Evolutionary conservation across 345 rosid genomes (phyloP), one percentile per base, ranked within the genome.

Genomic region (Pseudoturritis turrita): DNA sequence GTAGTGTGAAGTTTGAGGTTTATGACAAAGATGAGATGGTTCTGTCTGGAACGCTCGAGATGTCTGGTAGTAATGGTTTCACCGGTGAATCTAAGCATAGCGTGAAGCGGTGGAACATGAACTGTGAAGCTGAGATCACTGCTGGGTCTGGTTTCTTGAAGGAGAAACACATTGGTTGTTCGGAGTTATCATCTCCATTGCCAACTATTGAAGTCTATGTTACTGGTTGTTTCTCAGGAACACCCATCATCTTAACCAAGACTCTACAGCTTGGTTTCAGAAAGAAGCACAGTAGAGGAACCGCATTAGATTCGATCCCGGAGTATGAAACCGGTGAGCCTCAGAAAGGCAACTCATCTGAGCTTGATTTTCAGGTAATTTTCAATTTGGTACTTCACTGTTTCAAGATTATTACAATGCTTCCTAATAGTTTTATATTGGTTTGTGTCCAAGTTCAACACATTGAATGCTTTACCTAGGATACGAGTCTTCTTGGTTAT

Each of bases 1-100:
- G 97, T 70, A 86, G 88, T 80, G 89, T 95, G 29, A 89, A 86
- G 81, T 89, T 91, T 47, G 96, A 91, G 82, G 89, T 95, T 39
- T 80, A 80, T 25, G 83, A 88, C 50, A 83, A 74, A 62, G 87
- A 91, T 13, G 83, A 83, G 59, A 79, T 78, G 21, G 61, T 94
- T 81, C 84, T 94, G 37, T 89, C 90, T 12, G 97, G 99, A 51
- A 81, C 83, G 35, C 51, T 95, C 79, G 93, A 89, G 81, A 78
- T 80, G 85, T 86, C 85, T 28, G 73, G 68, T 54, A 57, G 71
- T 26, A 86, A 83, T 72, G 90, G 95, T 28, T 80, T 79, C 64
- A 64, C 40, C 0, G 87, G 85, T 47, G 95, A 94, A 68, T 79
- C 84, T 2, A 89, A 86, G 76, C 81, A 79, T 41, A 81, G 73